phyloP scores from a whole-genome alignment of 768 basidiomycete genomes.

The Chalciporus sphaerocephalus region DNA sequence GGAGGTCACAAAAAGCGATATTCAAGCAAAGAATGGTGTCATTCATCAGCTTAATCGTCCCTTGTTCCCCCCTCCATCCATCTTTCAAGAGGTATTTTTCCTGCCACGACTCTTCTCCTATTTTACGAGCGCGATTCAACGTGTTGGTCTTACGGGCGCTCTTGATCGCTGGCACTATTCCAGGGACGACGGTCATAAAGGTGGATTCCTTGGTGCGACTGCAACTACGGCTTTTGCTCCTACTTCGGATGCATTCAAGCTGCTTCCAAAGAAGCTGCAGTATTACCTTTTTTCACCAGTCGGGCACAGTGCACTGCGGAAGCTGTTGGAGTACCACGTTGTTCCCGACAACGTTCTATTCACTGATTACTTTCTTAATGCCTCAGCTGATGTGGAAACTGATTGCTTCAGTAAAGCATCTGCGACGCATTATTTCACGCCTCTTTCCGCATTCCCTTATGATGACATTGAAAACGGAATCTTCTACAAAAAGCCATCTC shows the following conservation, averaged over 20 bases:
- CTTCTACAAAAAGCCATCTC: neutral
- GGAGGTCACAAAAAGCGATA: constrained; percentile 39
- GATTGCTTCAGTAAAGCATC: neutral
- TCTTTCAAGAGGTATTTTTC: constrained; percentile 46
- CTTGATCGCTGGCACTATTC: constrained; percentile 45
- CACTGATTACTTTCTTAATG: constrained; percentile 30
- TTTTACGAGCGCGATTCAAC: constrained; percentile 51
- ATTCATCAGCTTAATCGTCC: constrained; percentile 55
- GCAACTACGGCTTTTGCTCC: constrained; percentile 53
- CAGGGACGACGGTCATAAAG: constrained; percentile 32
- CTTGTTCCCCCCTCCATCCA: constrained; percentile 50
- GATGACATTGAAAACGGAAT: neutral
- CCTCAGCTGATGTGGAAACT: constrained; percentile 2
- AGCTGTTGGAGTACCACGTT: constrained; percentile 56
- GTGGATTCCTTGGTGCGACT: constrained; percentile 42
- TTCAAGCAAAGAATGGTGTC: constrained; percentile 48
- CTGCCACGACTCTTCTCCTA: constrained; percentile 43
- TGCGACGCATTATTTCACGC: neutral
- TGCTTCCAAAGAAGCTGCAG: constrained; percentile 47
- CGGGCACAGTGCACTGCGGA: constrained; percentile 46
- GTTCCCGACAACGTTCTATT: constrained; percentile 47
- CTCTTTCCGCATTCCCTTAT: neutral
- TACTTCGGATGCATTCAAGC: constrained; percentile 45
- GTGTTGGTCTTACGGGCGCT: constrained; percentile 40
- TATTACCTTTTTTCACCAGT: constrained; percentile 60